Percentiles rank a stretch among this genome's conserved stretches.
phyloP scores from a whole-genome alignment of 1,284 basidiomycete genomes.

The Microbotryum saponariae region DNA sequence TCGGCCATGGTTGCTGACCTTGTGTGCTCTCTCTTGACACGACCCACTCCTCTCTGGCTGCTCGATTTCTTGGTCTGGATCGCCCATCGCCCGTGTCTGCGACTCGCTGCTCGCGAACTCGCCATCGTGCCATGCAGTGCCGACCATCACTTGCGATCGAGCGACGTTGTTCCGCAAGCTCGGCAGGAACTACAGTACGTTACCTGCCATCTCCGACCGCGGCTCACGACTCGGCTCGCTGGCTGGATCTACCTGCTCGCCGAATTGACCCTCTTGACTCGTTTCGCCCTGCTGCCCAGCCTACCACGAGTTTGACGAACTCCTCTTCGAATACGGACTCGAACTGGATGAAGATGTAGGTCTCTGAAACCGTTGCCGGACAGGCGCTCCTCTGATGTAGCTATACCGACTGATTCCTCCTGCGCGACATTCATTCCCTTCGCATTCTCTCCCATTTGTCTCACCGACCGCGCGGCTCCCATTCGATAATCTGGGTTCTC shows the following conservation, averaged over 20 bases:
- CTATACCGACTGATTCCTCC: neutral
- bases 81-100: neutral
- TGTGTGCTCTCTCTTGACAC: too few relatives aligned
- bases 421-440: neutral
- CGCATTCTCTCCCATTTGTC: neutral
- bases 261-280: neutral
- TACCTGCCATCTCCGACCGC: neutral
- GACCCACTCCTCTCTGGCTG: too few relatives aligned
- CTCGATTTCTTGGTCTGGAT: too few relatives aligned
- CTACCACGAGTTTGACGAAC: slow-evolving; percentile 84
- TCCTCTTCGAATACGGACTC: slow-evolving; percentile 95
- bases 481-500: too few relatives aligned
- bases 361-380: neutral
- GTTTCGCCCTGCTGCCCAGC: slow-evolving; percentile 47
- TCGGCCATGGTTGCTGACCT: too few relatives aligned
- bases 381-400: neutral
- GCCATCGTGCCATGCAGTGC: slow-evolving; percentile 51
- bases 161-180: slow-evolving; percentile 84
- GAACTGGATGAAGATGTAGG: slow-evolving; percentile 91
- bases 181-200: slow-evolving; percentile 70
- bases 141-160: slow-evolving; percentile 92
- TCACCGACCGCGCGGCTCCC: neutral
- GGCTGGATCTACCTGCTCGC: neutral
- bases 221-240: neutral
- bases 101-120: neutral